Percentiles rank a stretch among this genome's conserved stretches.
These are phyloP conservation scores for Polytrichum formosum DNA, from an alignment of 225 moss, liverwort and hornwort genomes.

Conservation along the genomic window DNA sequence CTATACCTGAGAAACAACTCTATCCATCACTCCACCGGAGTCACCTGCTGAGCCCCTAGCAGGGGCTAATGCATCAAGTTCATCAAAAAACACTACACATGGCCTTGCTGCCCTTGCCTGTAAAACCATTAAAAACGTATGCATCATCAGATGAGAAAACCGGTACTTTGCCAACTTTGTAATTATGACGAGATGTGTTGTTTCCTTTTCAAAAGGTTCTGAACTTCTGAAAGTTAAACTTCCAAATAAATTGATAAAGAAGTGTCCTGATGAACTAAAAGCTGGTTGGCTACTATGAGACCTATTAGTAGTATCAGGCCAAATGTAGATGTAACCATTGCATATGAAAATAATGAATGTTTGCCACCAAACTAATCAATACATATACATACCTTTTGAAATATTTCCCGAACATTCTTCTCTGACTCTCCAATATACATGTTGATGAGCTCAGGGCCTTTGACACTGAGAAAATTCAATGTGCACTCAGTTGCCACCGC, in stretches of 20 bases:
- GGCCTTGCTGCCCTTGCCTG: slow-evolving; percentile 96
- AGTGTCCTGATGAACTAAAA: too few species aligned
- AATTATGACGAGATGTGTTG: too few species aligned
- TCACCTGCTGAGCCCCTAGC: slow-evolving; percentile 95
- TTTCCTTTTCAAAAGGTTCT: too few species aligned
- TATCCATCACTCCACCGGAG: slow-evolving; percentile 98
- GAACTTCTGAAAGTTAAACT: too few species aligned
- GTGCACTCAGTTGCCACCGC: slow-evolving; percentile 99
- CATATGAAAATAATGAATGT: too few species aligned
- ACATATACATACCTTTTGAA: slow-evolving; percentile 66
- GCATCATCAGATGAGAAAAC: background rate
- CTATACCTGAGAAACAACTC: slow-evolving; percentile 96
- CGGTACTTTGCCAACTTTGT: too few species aligned
- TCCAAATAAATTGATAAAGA: too few species aligned
- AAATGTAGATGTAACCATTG: too few species aligned
- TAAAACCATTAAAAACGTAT: slow-evolving; percentile 12
- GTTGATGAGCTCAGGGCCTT: slow-evolving; percentile 98
- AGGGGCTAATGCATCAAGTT: slow-evolving; percentile 94
- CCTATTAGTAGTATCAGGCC: too few species aligned
- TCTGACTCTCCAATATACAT: slow-evolving; percentile 99
- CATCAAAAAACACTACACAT: slow-evolving; percentile 99
- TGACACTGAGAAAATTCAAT: slow-evolving; percentile 94
- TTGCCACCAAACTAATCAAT: too few species aligned
- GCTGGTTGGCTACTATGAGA: too few species aligned
- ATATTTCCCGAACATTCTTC: slow-evolving; percentile 97